Evolutionary conservation across 75 land plant genomes (phyloP).

Genomic region (Adiantum capillusveneris): DNA sequence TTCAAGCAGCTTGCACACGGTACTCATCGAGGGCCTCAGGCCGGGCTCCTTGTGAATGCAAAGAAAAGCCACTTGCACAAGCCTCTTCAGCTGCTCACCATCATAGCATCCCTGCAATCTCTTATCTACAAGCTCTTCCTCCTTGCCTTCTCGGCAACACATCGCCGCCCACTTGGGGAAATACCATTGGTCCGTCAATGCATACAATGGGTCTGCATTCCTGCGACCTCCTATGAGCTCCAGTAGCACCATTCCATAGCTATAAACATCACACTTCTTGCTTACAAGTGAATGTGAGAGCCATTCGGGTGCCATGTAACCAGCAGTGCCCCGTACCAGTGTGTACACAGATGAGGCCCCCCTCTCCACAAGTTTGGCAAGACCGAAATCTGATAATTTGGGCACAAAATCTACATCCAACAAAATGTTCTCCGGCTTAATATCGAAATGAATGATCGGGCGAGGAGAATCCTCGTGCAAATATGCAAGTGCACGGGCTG

Average conservation of each 20-base stretch:
- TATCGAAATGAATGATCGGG: slow-evolving; percentile 33
- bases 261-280: slow-evolving; percentile 9
- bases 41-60: slow-evolving; percentile 6
- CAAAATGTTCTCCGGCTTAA: slow-evolving; percentile 14
- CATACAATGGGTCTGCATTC: not conserved
- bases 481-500: slow-evolving; percentile 24
- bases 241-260: slow-evolving; percentile 18
- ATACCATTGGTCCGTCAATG: not conserved
- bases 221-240: slow-evolving; percentile 9
- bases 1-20: slow-evolving; percentile 9
- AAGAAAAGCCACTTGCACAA: slow-evolving; percentile 1
- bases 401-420: slow-evolving; percentile 10
- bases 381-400: slow-evolving; percentile 20
- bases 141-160: not conserved
- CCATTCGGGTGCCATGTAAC: slow-evolving; percentile 18
- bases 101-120: slow-evolving; percentile 5
- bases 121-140: slow-evolving; percentile 8
- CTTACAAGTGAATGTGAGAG: not conserved
- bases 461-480: slow-evolving; percentile 18
- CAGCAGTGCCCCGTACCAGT: slow-evolving; percentile 8
- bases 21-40: slow-evolving; percentile 7
- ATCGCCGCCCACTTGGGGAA: not conserved
- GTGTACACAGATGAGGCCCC: slow-evolving; percentile 5
- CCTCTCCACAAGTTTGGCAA: slow-evolving; percentile 13
- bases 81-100: not conserved